Conservation (phyloP, 148 eudicot species). For the Pouteria glomerata region DNA sequence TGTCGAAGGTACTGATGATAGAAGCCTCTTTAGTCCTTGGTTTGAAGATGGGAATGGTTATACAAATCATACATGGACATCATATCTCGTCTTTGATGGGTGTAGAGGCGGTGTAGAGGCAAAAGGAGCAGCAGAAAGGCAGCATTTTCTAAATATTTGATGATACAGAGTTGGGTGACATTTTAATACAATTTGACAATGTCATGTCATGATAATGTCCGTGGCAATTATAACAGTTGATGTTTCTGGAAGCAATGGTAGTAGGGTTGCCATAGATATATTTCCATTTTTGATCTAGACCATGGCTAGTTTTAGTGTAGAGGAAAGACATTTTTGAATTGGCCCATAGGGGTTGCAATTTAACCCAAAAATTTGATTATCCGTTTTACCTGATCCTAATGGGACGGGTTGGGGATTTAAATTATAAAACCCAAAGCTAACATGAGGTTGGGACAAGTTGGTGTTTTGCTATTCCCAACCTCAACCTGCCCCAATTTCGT, state of each 20-base stretch:
- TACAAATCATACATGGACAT: background rate
- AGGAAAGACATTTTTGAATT: background rate
- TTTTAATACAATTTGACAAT: background rate
- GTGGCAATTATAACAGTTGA: background rate
- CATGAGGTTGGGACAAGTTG: no score
- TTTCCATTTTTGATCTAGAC: background rate
- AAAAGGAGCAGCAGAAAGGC: background rate
- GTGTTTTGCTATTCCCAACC: no score
- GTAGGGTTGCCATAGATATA: background rate
- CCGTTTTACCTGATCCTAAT: no score
- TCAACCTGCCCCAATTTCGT: no score
- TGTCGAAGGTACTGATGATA: background rate
- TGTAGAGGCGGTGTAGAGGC: background rate
- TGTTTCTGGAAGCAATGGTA: background rate
- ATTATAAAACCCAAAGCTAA: no score
- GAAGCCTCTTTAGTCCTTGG: background rate
- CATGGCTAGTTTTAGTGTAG: background rate
- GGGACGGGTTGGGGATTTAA: no score
- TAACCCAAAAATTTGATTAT: no score
- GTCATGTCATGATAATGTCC: background rate
- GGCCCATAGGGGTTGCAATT: no score
- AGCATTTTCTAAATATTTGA: background rate
- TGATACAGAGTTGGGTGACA: background rate
- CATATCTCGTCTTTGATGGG: background rate
- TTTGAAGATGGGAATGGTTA: background rate